Base-by-base conservation (phyloP, 257 asterid genomes). In the Solanum virginianum region DNA sequence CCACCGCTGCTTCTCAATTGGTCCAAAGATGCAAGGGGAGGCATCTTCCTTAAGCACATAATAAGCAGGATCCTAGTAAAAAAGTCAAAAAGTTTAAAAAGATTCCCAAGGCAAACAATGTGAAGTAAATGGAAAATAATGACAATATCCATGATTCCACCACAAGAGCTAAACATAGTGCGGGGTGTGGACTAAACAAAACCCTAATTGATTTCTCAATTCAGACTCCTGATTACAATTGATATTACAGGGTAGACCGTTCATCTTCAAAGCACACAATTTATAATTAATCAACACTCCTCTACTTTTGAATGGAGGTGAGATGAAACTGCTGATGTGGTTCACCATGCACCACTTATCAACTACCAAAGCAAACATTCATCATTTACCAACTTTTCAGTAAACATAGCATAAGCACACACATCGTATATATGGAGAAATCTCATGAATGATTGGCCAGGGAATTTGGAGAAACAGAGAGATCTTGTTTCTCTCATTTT, bases 1-100 rank as follows among this genome's bases (percentile, higher is more conserved):
- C 99, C 99, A 96, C 89, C 98, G 90, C 91, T 96, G 99, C 92
- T 96, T 96, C 86, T 96, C 98, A 90, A 96, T 93, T 75, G 99
- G 81, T 83, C 99, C 99, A 87, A 96, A 96, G 82, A 96, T 94
- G 92, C 98, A 96, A 77, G 99, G 98, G 80, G 99, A 96, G 24
- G 72, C 65, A 60, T 96, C 99, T 91, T 96, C 99, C 85, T 89
- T 89, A 11, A 96, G 96, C 77, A 94, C 90, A 88, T 90, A 96
- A 84, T 92, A 93, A 15, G 90, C 87, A 66, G 99, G 98, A 81
- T 94, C 99, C 99, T 96, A 77, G 84, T 87, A 17, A 85, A 87
- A 68, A 83, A 85, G 10, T 18, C 51, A 62, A 41, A 45, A 86
- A 84, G 80, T 88, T 75, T 89, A 81, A 83, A 51, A 65, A 8